Evolutionary conservation across 2,329 filamentous ascomycete species (phyloP), one percentile per base, ranked within the genome.

Genomic region (Paraphaeosphaeria sporulosa): DNA sequence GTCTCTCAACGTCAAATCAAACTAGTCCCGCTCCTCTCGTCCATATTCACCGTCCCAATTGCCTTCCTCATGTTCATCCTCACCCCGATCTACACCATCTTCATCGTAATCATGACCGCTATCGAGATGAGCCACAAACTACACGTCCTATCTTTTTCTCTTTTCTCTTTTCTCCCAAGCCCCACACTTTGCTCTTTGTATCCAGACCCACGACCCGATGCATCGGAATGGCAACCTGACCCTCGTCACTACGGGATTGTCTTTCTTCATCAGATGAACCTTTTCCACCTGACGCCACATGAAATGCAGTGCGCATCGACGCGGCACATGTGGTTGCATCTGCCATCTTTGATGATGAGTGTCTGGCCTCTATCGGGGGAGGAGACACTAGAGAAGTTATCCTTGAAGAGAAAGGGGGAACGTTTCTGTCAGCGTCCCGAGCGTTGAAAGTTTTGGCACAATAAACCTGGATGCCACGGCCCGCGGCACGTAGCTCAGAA

Each of bases 311-410:
- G 23, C 40, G 17, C 52, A 55, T 23, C n/a, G 17, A 10, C 5
- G 42, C 52, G 46, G n/a, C 23, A 19, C 52, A 55, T 36, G 30
- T 46, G 21, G 17, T 27, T 46, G n/a, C 52, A 55, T 4, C 52
- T 42, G n/a, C 52, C 52, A 36, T 55, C 40, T 36, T 55, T 55
- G 27, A 55, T n/a, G n/a, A n/a, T n/a, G n/a, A n/a, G n/a, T n/a
- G n/a, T n/a, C n/a, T n/a, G n/a, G n/a, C n/a, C n/a, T n/a, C n/a
- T n/a, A n/a, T n/a, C n/a, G n/a, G n/a, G n/a, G n/a, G n/a, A n/a
- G n/a, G n/a, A n/a, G n/a, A n/a, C n/a, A n/a, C n/a, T n/a, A n/a
- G n/a, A n/a, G n/a, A n/a, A n/a, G n/a, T n/a, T n/a, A n/a, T n/a
- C n/a, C n/a, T n/a, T n/a, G n/a, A n/a, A n/a, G n/a, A n/a, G n/a